Percentiles rank a stretch among this genome's conserved stretches.
These are phyloP conservation scores for Argentina anserina DNA, from an alignment of 306 rosid species.

Conservation along the genomic window DNA sequence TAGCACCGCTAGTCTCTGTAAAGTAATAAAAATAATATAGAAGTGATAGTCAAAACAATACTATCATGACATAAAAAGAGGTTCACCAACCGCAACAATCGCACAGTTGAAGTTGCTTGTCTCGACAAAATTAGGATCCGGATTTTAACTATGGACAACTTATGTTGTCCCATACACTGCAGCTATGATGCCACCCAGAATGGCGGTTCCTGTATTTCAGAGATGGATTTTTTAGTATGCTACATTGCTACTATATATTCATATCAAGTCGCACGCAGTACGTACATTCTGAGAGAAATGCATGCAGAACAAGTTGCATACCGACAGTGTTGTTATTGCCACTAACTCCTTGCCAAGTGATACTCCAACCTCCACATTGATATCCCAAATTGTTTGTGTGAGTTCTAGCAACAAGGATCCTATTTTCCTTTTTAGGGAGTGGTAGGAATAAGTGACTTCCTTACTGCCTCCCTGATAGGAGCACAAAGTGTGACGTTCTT, in stretches of 20 bases:
- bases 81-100: slow-evolving; percentile 22
- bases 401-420: slow-evolving; percentile 21
- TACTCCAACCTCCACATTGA: slow-evolving; percentile 27
- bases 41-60: no score
- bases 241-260: neutral
- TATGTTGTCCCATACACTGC: slow-evolving; percentile 11
- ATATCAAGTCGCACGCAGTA: neutral
- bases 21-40: no score
- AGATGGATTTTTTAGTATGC: neutral
- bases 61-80: no score
- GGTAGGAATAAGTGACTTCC: slow-evolving; percentile 24
- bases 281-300: neutral
- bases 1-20: no score
- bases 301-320: neutral
- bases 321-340: slow-evolving; percentile 22
- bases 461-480: slow-evolving; percentile 21
- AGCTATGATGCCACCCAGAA: slow-evolving; percentile 7
- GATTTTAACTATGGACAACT: slow-evolving; percentile 7
- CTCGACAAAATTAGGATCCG: slow-evolving; percentile 1
- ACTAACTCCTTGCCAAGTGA: slow-evolving; percentile 22
- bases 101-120: neutral
- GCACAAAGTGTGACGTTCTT: no score
- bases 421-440: slow-evolving; percentile 1
- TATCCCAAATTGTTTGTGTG: slow-evolving; percentile 22
- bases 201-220: slow-evolving; percentile 12